Conservation (phyloP, 495 filamentous ascomycete species). For the Penicillium argentinense region DNA sequence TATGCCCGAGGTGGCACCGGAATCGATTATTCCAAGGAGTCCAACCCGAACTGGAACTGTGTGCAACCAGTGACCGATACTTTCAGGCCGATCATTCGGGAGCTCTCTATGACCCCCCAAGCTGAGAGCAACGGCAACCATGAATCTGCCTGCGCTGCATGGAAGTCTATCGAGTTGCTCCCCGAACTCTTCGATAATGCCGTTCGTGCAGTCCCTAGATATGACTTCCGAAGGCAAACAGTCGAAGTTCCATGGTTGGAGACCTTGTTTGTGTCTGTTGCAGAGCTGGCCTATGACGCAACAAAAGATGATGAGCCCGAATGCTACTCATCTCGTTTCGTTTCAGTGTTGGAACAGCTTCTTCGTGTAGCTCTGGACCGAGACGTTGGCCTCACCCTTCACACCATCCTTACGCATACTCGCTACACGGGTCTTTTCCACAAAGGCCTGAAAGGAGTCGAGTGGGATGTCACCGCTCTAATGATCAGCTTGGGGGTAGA, state of each 20-base stretch:
- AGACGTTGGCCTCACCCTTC: slow-evolving; percentile 43
- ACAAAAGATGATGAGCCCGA: slow-evolving; percentile 34
- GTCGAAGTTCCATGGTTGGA: slow-evolving; percentile 67
- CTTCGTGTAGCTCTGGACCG: slow-evolving; percentile 43
- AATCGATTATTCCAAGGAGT: slow-evolving; percentile 44
- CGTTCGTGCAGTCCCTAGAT: slow-evolving; percentile 51
- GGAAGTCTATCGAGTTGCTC: slow-evolving; percentile 31
- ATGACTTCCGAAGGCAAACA: slow-evolving; percentile 53
- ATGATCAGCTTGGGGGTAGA: slow-evolving; percentile 66
- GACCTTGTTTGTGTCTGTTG: slow-evolving; percentile 58
- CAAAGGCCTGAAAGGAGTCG: slow-evolving; percentile 36
- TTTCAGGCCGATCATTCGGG: slow-evolving; percentile 39
- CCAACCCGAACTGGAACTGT: slow-evolving; percentile 46
- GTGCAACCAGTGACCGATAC: slow-evolving; percentile 46
- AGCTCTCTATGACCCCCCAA: slow-evolving; percentile 13
- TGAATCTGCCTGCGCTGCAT: slow-evolving; percentile 20
- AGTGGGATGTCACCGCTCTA: slow-evolving; percentile 63
- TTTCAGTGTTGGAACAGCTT: slow-evolving; percentile 38
- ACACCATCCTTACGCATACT: slow-evolving; percentile 46
- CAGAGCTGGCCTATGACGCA: slow-evolving; percentile 43
- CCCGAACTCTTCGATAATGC: slow-evolving; percentile 45
- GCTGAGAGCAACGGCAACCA: slow-evolving; percentile 1
- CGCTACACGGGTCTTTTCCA: slow-evolving; percentile 44
- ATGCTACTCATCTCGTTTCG: slow-evolving; percentile 34
- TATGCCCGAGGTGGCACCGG: slow-evolving; percentile 43